Evolutionary conservation across 2,329 filamentous ascomycete genomes (phyloP), one percentile per base, ranked within the genome.

Genomic region (Diaporthe australafricana): DNA sequence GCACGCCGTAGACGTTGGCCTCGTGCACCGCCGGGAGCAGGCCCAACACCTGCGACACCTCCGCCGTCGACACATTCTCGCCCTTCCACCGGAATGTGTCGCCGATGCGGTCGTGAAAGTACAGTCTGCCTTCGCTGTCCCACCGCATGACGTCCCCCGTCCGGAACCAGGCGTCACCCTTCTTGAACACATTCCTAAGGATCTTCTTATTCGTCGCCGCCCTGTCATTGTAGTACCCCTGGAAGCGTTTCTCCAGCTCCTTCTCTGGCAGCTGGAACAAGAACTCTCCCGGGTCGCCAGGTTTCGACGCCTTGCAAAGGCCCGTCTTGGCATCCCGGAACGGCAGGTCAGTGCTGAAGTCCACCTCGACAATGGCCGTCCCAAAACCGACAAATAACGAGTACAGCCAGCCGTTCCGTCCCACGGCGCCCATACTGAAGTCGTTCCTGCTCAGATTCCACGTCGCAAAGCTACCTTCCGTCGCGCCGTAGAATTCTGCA

Each of bases 1-100:
- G 81, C 2, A 97, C 93, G 47, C 94, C 94, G 77, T 97, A 97
- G 35, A 97, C 94, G 76, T 97, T 97, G 40, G 93, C 92, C 83
- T 97, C 94, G 40, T 87, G 84, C 17, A 97, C 86, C 1, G 85
- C 84, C 0, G 90, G 84, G 78, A 95, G 92, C 0, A 85, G 82
- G 17, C 93, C 92, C 0, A 98, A 81, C 0, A 90, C 89, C 78
- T 95, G 89, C n/a, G 92, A 89, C 22, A 97, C 95, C 80, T 98
- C 94, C 63, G 88, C 90, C 0, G 93, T 95, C 3, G 92, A 94
- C 1, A 96, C 93, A 77, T 96, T 96, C 81, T 96, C 93, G 65
- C 91, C 91, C 83, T 96, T 94, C 92, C 92, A 94, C 62, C 92
- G 89, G 83, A 92, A 94, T 0, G 92, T 94, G 78, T 94, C 92